A percentile compares a stretch with the other conserved stretches of the same genome.
Conservation (phyloP, 345 rosid species). For the Garcia nutans region DNA sequence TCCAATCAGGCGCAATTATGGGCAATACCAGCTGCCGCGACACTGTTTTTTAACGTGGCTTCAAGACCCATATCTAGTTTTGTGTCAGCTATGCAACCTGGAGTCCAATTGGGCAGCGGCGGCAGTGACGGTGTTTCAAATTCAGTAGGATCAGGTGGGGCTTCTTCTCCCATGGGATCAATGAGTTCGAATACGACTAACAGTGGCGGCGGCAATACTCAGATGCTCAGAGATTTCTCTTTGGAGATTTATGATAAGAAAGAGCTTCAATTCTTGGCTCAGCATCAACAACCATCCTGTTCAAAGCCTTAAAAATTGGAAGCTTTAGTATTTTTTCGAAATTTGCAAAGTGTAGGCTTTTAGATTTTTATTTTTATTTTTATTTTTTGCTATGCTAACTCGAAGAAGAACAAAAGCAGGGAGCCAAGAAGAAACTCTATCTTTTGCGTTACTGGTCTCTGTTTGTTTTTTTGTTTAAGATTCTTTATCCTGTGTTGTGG, state of each 20-base stretch:
- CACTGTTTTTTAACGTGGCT: conserved; percentile 41
- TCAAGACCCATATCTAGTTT: conserved; percentile 43
- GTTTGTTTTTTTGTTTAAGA: too few species aligned
- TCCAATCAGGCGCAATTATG: conserved; percentile 47
- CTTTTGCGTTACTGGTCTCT: too few species aligned
- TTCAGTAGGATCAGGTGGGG: conserved; percentile 5
- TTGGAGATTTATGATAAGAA: conserved; percentile 65
- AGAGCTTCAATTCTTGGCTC: too few species aligned
- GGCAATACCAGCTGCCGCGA: conserved; percentile 49
- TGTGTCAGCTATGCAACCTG: conserved; percentile 32
- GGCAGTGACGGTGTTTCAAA: background rate
- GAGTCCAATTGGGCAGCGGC: conserved; percentile 21
- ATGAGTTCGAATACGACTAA: conserved; percentile 14
- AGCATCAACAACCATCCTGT: conserved; percentile 37
- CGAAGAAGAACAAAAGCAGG: background rate
- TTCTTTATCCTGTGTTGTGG: too few species aligned
- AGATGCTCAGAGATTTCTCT: conserved; percentile 55
- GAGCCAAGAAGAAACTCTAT: too few species aligned
- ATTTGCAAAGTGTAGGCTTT: too few species aligned
- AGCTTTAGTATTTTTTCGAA: background rate
- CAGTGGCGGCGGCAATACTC: conserved; percentile 17
- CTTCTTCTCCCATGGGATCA: conserved; percentile 6
- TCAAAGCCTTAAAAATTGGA: conserved; percentile 19
- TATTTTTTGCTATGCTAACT: background rate
- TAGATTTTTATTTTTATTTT: background rate